Evolutionary conservation across 371 early-diverging fungal species (phyloP).

Genomic region (Lichtheimia ornata): DNA sequence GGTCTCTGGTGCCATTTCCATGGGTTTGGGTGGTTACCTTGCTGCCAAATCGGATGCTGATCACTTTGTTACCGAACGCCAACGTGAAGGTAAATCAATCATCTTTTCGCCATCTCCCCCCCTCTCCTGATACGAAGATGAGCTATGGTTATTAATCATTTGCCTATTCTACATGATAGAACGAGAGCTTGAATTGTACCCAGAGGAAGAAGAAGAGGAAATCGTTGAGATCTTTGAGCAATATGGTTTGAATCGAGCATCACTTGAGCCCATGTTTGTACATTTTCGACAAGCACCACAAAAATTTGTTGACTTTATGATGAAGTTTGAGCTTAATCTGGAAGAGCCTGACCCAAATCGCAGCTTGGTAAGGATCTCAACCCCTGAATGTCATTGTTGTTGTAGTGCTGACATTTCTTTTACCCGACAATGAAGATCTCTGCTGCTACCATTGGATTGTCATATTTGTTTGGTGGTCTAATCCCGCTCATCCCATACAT

Average conservation of each 20-base stretch:
- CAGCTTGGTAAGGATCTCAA: conserved; percentile 59
- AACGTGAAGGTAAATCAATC: conserved; percentile 49
- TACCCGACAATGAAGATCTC: conserved; percentile 37
- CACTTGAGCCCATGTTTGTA: conserved; percentile 61
- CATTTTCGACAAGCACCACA: conserved; percentile 56
- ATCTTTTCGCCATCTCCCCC: neutral
- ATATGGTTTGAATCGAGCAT: conserved; percentile 59
- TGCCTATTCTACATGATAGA: conserved; percentile 15
- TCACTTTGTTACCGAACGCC: conserved; percentile 66
- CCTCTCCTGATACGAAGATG: neutral
- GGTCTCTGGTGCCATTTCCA: conserved; percentile 60
- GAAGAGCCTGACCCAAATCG: conserved; percentile 65
- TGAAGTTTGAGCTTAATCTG: conserved; percentile 72
- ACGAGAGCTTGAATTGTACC: conserved; percentile 58
- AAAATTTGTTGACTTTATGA: conserved; percentile 75
- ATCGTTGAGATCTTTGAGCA: conserved; percentile 62
- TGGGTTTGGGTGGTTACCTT: conserved; percentile 73
- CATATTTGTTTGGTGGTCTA: conserved; percentile 71
- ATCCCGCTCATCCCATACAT: conserved; percentile 73
- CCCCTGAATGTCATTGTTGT: neutral
- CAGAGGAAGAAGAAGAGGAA: conserved; percentile 68
- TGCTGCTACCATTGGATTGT: conserved; percentile 68
- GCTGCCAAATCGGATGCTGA: conserved; percentile 71
- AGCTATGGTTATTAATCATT: too few species aligned
- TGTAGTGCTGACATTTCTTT: conserved; percentile 1